phyloP scores from a whole-genome alignment of 148 eudicot genomes.

The Cornus controversa region DNA sequence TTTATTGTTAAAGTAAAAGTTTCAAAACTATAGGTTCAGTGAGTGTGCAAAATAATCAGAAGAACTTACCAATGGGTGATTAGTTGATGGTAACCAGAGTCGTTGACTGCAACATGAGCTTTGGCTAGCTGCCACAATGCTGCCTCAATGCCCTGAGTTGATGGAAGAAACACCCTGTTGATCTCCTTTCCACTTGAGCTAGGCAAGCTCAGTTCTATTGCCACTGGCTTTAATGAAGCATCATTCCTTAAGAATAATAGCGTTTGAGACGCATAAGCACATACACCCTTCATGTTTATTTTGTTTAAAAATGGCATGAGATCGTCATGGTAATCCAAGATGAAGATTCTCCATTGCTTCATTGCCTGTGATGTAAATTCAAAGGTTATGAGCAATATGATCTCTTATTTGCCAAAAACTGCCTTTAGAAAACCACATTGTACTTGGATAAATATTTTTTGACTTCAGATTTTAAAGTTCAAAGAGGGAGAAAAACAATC shows the following conservation, averaged over 20 bases:
- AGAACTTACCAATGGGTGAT: slow-evolving; percentile 18
- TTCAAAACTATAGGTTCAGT: background rate
- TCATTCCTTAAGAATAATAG: slow-evolving; percentile 32
- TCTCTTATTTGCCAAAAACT: background rate
- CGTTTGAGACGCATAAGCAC: slow-evolving; percentile 39
- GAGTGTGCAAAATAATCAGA: background rate
- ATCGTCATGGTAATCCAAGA: slow-evolving; percentile 36
- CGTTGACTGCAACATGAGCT: slow-evolving; percentile 21
- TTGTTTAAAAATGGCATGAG: slow-evolving; percentile 32
- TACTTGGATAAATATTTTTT: background rate
- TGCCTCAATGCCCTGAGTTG: slow-evolving; percentile 2
- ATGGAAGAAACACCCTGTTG: slow-evolving; percentile 6
- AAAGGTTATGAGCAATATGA: background rate
- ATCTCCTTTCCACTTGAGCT: background rate
- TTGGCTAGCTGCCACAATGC: slow-evolving; percentile 21
- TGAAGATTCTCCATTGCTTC: slow-evolving; percentile 24
- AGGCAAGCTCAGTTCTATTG: slow-evolving; percentile 40
- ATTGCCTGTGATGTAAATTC: slow-evolving; percentile 26
- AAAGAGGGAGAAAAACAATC: too few species aligned
- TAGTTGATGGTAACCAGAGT: slow-evolving; percentile 20
- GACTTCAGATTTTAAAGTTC: too few species aligned
- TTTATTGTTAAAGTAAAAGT: too few species aligned
- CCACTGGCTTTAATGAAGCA: slow-evolving; percentile 38
- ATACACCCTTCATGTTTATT: slow-evolving; percentile 21
- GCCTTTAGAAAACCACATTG: background rate